Conservation (phyloP, 2,329 filamentous ascomycete species). For the Whalleya microplaca region DNA sequence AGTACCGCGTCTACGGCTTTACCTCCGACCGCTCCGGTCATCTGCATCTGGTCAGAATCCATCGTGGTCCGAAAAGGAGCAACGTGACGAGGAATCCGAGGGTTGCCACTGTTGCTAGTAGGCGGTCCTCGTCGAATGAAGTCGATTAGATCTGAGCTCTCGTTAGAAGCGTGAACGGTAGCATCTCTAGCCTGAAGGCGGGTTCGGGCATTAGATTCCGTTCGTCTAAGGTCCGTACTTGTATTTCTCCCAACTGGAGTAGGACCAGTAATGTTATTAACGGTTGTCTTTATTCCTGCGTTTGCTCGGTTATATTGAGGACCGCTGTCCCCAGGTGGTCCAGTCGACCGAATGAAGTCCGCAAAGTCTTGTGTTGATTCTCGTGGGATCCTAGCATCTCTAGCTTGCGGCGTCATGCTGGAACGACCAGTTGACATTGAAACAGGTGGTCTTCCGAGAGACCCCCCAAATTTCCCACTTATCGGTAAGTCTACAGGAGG, state of each 20-base stretch:
- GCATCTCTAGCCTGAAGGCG: conserved; percentile 75
- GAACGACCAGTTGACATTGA: conserved; percentile 39
- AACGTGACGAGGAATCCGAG: conserved; percentile 78
- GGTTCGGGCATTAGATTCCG: conserved; percentile 47
- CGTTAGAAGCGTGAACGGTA: conserved; percentile 61
- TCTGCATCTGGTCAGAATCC: conserved; percentile 74
- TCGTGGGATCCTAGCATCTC: conserved; percentile 72
- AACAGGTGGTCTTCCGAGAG: conserved; percentile 37
- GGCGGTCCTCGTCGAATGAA: conserved; percentile 91
- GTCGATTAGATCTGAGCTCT: conserved; percentile 88
- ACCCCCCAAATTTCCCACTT: conserved; percentile 33
- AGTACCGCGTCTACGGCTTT: conserved; percentile 62
- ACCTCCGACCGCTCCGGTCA: conserved; percentile 57
- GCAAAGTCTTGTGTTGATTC: conserved; percentile 83
- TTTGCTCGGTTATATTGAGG: conserved; percentile 27
- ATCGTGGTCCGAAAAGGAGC: conserved; percentile 84
- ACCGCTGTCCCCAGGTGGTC: conserved; percentile 57
- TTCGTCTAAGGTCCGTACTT: conserved; percentile 45
- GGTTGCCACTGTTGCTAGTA: conserved; percentile 57
- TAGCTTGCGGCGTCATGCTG: conserved; percentile 49
- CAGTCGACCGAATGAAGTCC: conserved; percentile 86
- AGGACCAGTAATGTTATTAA: conserved; percentile 40
- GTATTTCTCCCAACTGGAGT: conserved; percentile 37
- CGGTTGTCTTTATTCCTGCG: conserved; percentile 27
- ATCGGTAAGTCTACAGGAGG: conserved; percentile 33